Evolutionary conservation across 306 rosid species (phyloP), one percentile per base, ranked within the genome.

Genomic region (Benincasa hispida): DNA sequence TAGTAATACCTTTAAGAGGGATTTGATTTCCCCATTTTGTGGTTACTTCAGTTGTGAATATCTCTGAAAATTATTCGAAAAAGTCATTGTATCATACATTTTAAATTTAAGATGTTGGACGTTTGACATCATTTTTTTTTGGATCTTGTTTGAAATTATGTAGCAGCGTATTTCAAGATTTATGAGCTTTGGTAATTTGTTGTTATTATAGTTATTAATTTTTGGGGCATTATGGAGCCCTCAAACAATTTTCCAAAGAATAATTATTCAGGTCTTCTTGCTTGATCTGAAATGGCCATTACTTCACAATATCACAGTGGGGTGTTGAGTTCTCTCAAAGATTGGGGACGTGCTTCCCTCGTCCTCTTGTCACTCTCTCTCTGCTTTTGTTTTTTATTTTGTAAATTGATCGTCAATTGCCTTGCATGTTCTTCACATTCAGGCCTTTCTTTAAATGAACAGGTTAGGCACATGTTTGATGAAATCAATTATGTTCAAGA

Each of bases 381-480:
- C 17, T 68, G 12, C 11, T 70, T 48, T 47, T 25, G 37, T 45
- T 15, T 27, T 48, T 8, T 72, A 72, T 72, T 2, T 45, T 45
- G 4, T 32, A 3, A 2, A 32, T 3, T 32, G 35, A 68, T 56
- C 25, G 59, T 48, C 59, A 27, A 27, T 48, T 25, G 58, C 35
- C 76, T 72, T 48, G 59, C 19, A 68, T 82, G 41, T 73, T 81
- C 41, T 74, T 51, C 72, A 79, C 72, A 70, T 78, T 54, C 62
- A 72, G 60, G 45, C 45, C 69, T 53, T 69, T 50, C 75, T 61
- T 65, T 77, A 67, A 70, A 81, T 88, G 82, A 83, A 83, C 96
- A 94, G 97, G 96, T 92, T 73, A 92, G 97, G 60, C 99, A 94
- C 88, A 94, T 94, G 99, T 94, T 94, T 83, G 96, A 94, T 84